Conservation (phyloP, 78 protist species). For the Neovahlkampfia damariscottae region DNA sequence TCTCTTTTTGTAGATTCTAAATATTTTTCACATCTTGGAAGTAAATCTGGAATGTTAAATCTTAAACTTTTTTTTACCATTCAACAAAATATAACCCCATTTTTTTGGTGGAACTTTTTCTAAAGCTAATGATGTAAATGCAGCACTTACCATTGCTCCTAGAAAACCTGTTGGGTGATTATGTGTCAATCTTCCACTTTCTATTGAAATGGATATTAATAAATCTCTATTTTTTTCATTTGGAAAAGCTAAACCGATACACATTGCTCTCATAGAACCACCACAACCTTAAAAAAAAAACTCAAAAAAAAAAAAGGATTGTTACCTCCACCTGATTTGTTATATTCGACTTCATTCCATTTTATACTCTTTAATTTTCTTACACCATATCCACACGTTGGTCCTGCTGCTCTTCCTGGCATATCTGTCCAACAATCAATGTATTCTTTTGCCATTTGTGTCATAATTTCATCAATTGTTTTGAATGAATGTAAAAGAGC, state of each 20-base stretch:
- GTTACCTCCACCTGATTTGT: conserved; percentile 47
- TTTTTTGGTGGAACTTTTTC: background rate
- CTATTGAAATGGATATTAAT: conserved; percentile 34
- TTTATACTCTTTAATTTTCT: background rate
- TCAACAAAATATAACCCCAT: conserved; percentile 15
- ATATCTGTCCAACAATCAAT: conserved; percentile 45
- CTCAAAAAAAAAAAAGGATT: no score
- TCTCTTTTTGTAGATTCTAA: conserved; percentile 16
- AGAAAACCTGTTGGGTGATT: conserved; percentile 43
- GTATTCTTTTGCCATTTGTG: conserved; percentile 26
- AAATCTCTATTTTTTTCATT: background rate
- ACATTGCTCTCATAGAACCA: conserved; percentile 63
- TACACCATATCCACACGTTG: background rate
- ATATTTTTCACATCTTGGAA: conserved; percentile 35
- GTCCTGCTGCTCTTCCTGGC: conserved; percentile 42
- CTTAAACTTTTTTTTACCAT: no score
- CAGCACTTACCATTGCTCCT: conserved; percentile 57
- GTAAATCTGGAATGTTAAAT: no score
- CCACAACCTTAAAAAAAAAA: no score
- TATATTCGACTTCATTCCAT: conserved; percentile 28
- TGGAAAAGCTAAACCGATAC: conserved; percentile 46
- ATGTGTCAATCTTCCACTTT: conserved; percentile 59
- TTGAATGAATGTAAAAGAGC: conserved; percentile 18
- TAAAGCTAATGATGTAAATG: conserved; percentile 55
- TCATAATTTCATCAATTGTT: conserved; percentile 5